Percentiles rank a stretch among this genome's conserved stretches.
phyloP scores from a whole-genome alignment of 1,284 basidiomycete genomes.

The Cerrena zonata region DNA sequence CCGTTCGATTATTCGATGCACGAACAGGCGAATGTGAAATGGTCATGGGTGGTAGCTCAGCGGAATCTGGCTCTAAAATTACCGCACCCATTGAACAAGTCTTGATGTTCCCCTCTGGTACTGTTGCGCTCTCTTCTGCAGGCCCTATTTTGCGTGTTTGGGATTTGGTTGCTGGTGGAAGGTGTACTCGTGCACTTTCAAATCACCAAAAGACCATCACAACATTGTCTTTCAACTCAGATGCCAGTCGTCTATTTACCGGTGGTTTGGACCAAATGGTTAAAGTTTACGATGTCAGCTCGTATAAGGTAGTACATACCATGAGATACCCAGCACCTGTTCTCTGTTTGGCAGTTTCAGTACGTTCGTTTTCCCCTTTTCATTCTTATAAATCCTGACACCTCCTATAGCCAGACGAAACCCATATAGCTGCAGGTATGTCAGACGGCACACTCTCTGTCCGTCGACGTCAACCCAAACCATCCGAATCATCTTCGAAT shows the following conservation, averaged over 20 bases:
- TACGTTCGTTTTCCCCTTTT: constrained; percentile 33
- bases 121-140: constrained; percentile 79
- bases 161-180: constrained; percentile 91
- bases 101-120: constrained; percentile 88
- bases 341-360: constrained; percentile 85
- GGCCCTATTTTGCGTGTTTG: constrained; percentile 92
- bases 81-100: constrained; percentile 87
- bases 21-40: constrained; percentile 79
- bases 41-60: constrained; percentile 59
- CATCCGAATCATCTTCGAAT: constrained; percentile 46
- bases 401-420: constrained; percentile 78
- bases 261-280: constrained; percentile 95
- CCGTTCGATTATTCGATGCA: constrained; percentile 84
- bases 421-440: constrained; percentile 93
- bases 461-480: constrained; percentile 75
- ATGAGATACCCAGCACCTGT: constrained; percentile 97
- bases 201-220: constrained; percentile 99
- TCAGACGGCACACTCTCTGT: constrained; percentile 92
- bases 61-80: constrained; percentile 34
- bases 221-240: constrained; percentile 74
- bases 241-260: constrained; percentile 76
- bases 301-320: constrained; percentile 93
- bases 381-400: constrained; percentile 5
- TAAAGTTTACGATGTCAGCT: constrained; percentile 94
- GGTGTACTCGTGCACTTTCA: constrained; percentile 81